phyloP scores from a whole-genome alignment of 2,329 filamentous ascomycete genomes.

The Zelopaecilomyces penicillatus region DNA sequence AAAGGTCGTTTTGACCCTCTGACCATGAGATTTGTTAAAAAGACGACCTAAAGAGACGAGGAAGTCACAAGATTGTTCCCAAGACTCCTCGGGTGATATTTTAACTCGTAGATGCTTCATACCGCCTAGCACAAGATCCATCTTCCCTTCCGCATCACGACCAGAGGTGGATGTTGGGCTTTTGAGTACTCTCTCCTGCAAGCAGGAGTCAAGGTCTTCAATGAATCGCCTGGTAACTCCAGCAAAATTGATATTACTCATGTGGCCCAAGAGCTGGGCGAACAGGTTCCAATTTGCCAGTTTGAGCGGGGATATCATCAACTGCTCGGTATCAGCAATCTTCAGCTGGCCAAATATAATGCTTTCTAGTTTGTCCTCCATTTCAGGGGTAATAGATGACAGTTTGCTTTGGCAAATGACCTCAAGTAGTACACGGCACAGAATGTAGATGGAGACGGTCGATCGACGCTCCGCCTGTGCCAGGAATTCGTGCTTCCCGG shows the following conservation, averaged over 20 bases:
- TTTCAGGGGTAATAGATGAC: slow-evolving; percentile 73
- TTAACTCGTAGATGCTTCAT: slow-evolving; percentile 85
- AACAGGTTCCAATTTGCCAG: slow-evolving; percentile 96
- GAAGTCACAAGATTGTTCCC: slow-evolving; percentile 84
- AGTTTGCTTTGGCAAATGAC: slow-evolving; percentile 87
- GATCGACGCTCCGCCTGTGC: slow-evolving; percentile 79
- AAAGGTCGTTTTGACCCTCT: slow-evolving; percentile 85
- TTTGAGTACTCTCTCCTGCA: slow-evolving; percentile 68
- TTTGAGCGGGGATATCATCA: slow-evolving; percentile 69
- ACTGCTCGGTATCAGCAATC: slow-evolving; percentile 73
- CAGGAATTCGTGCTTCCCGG: slow-evolving; percentile 59
- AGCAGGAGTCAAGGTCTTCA: slow-evolving; percentile 66
- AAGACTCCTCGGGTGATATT: slow-evolving; percentile 62
- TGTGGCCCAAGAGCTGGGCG: slow-evolving; percentile 83
- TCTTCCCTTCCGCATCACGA: slow-evolving; percentile 67
- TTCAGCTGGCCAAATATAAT: slow-evolving; percentile 97
- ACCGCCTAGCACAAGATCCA: slow-evolving; percentile 78
- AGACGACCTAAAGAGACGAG: slow-evolving; percentile 72
- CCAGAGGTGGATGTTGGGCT: slow-evolving; percentile 48
- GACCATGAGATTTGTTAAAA: slow-evolving; percentile 79
- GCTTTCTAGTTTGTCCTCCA: slow-evolving; percentile 87
- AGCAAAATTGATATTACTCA: slow-evolving; percentile 87
- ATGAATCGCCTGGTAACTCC: slow-evolving; percentile 78
- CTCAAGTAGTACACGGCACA: slow-evolving; percentile 88
- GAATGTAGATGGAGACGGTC: slow-evolving; percentile 89